phyloP scores from a whole-genome alignment of 2,329 filamentous ascomycete genomes.

The Claviceps sp. region DNA sequence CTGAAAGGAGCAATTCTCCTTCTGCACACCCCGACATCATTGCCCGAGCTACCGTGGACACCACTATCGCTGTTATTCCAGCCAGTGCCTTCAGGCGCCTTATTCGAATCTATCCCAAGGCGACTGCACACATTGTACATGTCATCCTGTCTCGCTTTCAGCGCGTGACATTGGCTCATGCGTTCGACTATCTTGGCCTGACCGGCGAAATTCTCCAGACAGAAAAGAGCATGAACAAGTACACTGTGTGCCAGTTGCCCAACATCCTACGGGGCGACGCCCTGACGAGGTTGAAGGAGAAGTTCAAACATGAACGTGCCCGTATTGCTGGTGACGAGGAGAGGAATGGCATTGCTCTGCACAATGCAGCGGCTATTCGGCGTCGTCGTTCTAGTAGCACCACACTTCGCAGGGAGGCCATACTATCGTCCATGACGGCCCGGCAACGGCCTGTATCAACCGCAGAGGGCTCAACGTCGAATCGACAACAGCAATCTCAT shows the following conservation, averaged over 20 bases:
- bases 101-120: constrained; percentile 88
- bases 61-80: constrained; percentile 95
- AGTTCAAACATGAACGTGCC: constrained; percentile 76
- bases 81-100: constrained; percentile 88
- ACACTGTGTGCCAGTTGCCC: constrained; percentile 80
- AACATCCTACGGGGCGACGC: constrained; percentile 80
- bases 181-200: constrained; percentile 84
- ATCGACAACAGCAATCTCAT: constrained; percentile 21
- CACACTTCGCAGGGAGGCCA: constrained; percentile 65
- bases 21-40: constrained; percentile 96
- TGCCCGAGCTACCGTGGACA: constrained; percentile 89
- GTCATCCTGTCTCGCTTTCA: constrained; percentile 92
- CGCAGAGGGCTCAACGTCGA: constrained; percentile 24
- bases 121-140: constrained; percentile 93
- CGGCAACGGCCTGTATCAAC: constrained; percentile 32
- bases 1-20: constrained; percentile 39
- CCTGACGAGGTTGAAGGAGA: constrained; percentile 75
- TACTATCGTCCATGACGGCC: constrained; percentile 48
- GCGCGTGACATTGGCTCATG: constrained; percentile 85
- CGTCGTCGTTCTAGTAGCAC: constrained; percentile 61
- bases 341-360: constrained; percentile 80
- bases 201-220: constrained; percentile 86
- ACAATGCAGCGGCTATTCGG: constrained; percentile 58
- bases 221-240: constrained; percentile 86
- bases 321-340: constrained; percentile 68